phyloP scores from a whole-genome alignment of 202 grass and related monocot genomes.

The Schoenoplectus tabernaemontani region DNA sequence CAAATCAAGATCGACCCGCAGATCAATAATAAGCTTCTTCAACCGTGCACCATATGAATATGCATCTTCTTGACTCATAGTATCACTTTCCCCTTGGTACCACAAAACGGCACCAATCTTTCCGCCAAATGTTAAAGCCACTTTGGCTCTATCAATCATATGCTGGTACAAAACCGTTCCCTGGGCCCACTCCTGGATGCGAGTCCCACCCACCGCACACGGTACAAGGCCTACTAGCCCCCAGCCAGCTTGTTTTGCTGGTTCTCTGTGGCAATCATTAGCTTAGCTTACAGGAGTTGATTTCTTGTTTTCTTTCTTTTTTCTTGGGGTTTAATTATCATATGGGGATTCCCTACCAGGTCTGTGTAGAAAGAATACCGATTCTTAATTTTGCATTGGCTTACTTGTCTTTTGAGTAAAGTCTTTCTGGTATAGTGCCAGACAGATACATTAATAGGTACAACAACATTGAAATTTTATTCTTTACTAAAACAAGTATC shows the following conservation, averaged over 20 bases:
- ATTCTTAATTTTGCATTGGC: not conserved
- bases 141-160: conserved; percentile 43
- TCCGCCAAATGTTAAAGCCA: conserved; percentile 31
- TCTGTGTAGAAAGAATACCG: not conserved
- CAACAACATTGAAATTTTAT: not conserved
- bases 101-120: conserved; percentile 60
- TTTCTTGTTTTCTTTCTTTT: not conserved
- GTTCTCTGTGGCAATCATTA: not conserved
- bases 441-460: not conserved
- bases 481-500: not conserved
- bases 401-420: not conserved
- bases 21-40: conserved; percentile 39
- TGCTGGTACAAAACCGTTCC: conserved; percentile 47
- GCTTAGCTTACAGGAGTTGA: not conserved
- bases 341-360: not conserved
- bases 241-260: conserved; percentile 18
- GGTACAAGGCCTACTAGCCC: conserved; percentile 46
- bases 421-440: not conserved
- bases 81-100: conserved; percentile 97
- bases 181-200: conserved; percentile 54
- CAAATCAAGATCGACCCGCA: conserved; percentile 50
- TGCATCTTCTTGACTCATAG: conserved; percentile 37
- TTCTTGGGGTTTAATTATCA: not conserved
- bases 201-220: conserved; percentile 74
- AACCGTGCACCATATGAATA: conserved; percentile 38